Base-by-base conservation (phyloP, 2,329 filamentous ascomycete genomes). In the Macrophomina phaseolina region DNA sequence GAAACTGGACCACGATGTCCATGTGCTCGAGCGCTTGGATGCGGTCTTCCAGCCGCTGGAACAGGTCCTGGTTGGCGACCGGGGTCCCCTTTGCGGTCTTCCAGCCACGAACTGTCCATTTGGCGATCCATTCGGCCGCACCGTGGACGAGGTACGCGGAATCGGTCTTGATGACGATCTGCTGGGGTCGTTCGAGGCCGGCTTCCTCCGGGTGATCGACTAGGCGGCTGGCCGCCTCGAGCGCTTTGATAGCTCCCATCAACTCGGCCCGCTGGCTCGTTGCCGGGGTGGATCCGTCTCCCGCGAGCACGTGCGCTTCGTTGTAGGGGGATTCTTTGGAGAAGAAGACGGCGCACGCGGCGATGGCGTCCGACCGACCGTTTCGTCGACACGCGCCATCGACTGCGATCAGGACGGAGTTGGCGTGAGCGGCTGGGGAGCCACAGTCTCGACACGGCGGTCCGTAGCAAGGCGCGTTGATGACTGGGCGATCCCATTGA, bases 221-320 rank as follows among this genome's bases (percentile, higher is more conserved):
- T 1, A 38, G 32, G 5, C 12, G 9, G 32, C 6, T n/a, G 4
- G 23, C 34, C 12, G 4, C 23, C 18, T 56, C 14, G 4, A 40
- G 53, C 2, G 53, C 53, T 16, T 18, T 12, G 32, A 40, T 56
- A 34, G 5, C 53, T 2, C 7, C 53, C 36, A 14, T 38, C 4
- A 56, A 34, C 53, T 56, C 53, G 12, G 53, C 53, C 12, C 53
- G 53, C 53, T 56, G 32, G 53, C 34, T 38, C 32, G 53, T 56
- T 4, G 2, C 5, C 16, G n/a, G 55, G 4, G 14, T 23, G 16
- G 12, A 2, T 9, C 1, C 23, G 23, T 40, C n/a, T 12, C n/a
- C n/a, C 8, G 16, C 5, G 9, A 42, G 12, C 2, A 45, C 34
- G 5, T 12, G 2, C 34, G 55, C 36, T n/a, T 18, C 14, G 12